phyloP scores from a whole-genome alignment of 306 rosid species.

The Astragalus membranaceus region DNA sequence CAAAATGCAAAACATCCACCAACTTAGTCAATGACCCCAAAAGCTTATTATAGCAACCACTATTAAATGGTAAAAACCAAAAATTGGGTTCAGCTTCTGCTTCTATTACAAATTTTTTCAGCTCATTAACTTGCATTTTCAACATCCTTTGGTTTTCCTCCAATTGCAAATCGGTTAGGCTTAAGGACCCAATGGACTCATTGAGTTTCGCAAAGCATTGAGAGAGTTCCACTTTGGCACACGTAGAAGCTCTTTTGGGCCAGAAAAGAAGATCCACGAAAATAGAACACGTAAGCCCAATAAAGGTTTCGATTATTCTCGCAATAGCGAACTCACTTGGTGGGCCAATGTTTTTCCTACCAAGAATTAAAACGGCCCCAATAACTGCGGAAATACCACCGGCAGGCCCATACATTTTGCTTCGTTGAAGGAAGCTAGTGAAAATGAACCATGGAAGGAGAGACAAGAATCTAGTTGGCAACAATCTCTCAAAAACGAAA shows the following conservation, averaged over 20 bases:
- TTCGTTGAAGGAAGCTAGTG: conserved; percentile 55
- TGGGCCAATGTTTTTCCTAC: conserved; percentile 47
- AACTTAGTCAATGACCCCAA: conserved; percentile 38
- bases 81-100: conserved; percentile 66
- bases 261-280: conserved; percentile 42
- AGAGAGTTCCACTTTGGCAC: conserved; percentile 41
- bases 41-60: conserved; percentile 37
- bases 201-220: conserved; percentile 27
- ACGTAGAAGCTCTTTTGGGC: conserved; percentile 54
- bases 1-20: conserved; percentile 39
- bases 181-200: conserved; percentile 34
- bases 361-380: conserved; percentile 56
- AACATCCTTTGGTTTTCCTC: conserved; percentile 25
- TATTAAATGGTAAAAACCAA: conserved; percentile 56
- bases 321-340: conserved; percentile 61
- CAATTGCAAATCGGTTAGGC: conserved; percentile 21
- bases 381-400: conserved; percentile 65
- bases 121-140: conserved; percentile 26
- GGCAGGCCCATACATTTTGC: conserved; percentile 58
- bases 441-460: conserved; percentile 72
- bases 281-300: conserved; percentile 48
- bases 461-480: conserved; percentile 39
- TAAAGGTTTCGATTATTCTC: conserved; percentile 54
- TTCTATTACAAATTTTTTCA: conserved; percentile 37
- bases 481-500: conserved; percentile 37